phyloP scores from a whole-genome alignment of 2,329 filamentous ascomycete species.

The Exophiala sp. region DNA sequence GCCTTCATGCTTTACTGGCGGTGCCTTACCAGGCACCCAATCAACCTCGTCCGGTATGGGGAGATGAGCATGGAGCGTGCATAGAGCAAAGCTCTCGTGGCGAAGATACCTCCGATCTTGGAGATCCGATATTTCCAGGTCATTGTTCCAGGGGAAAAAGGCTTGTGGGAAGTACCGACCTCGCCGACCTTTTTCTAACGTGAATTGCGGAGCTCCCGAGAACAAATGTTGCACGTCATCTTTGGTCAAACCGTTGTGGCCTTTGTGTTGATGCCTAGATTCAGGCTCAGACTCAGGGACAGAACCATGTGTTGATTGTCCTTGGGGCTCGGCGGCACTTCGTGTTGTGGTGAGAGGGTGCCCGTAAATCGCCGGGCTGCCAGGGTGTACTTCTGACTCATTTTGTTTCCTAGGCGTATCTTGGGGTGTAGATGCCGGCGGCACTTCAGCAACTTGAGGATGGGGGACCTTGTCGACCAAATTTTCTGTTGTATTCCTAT shows the following conservation, averaged over 20 bases:
- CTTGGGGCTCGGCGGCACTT: neutral
- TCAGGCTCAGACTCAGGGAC: neutral
- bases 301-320: neutral
- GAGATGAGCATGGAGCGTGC: conserved; percentile 44
- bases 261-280: neutral
- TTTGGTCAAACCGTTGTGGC: conserved; percentile 28
- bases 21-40: conserved; percentile 25
- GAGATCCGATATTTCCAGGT: conserved; percentile 38
- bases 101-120: conserved; percentile 39
- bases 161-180: conserved; percentile 42
- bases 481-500: neutral
- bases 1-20: conserved; percentile 11
- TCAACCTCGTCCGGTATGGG: conserved; percentile 39
- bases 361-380: neutral
- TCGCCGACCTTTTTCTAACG: conserved; percentile 42
- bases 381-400: neutral
- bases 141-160: conserved; percentile 44
- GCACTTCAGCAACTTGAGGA: conserved; percentile 14
- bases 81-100: conserved; percentile 41
- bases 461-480: neutral
- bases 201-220: conserved; percentile 44
- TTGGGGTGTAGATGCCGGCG: neutral
- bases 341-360: neutral
- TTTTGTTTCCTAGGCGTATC: neutral
- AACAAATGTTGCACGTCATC: conserved; percentile 41